Conservation (phyloP, 2,329 filamentous ascomycete genomes). For the Ophiostoma piceae region DNA sequence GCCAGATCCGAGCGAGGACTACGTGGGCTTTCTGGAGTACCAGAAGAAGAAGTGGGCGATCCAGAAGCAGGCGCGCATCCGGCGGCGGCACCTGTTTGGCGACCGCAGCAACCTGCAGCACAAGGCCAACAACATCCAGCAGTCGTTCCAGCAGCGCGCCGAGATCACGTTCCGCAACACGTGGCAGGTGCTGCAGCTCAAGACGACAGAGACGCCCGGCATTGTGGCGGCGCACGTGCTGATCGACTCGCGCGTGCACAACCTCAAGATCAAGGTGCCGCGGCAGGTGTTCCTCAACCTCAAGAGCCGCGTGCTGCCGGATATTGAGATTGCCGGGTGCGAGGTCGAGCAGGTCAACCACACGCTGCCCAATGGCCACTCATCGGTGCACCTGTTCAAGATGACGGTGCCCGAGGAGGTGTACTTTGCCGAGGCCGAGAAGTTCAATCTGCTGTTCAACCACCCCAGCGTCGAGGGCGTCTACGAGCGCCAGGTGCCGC, state of each 20-base stretch:
- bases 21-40: slow-evolving; percentile 80
- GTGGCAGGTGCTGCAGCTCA: slow-evolving; percentile 90
- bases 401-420: slow-evolving; percentile 82
- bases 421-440: slow-evolving; percentile 78
- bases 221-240: slow-evolving; percentile 84
- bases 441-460: slow-evolving; percentile 77
- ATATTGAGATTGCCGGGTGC: slow-evolving; percentile 80
- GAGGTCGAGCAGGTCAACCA: slow-evolving; percentile 89
- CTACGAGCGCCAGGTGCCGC: slow-evolving; percentile 87
- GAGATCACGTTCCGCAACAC: slow-evolving; percentile 84
- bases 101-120: slow-evolving; percentile 49
- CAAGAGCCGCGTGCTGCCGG: slow-evolving; percentile 78
- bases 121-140: slow-evolving; percentile 51
- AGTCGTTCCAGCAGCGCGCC: slow-evolving; percentile 83
- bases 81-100: slow-evolving; percentile 86
- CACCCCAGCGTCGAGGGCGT: slow-evolving; percentile 94
- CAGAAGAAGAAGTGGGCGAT: slow-evolving; percentile 99
- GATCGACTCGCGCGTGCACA: slow-evolving; percentile 88
- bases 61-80: slow-evolving; percentile 81
- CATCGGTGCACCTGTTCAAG: slow-evolving; percentile 90
- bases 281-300: slow-evolving; percentile 88
- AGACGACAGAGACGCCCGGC: slow-evolving; percentile 75
- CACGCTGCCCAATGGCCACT: slow-evolving; percentile 89
- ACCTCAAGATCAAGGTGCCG: slow-evolving; percentile 81
- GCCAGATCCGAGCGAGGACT: slow-evolving; percentile 81